Base-by-base conservation (phyloP, 768 basidiomycete species). In the Leucosporidium creatinivorum region DNA sequence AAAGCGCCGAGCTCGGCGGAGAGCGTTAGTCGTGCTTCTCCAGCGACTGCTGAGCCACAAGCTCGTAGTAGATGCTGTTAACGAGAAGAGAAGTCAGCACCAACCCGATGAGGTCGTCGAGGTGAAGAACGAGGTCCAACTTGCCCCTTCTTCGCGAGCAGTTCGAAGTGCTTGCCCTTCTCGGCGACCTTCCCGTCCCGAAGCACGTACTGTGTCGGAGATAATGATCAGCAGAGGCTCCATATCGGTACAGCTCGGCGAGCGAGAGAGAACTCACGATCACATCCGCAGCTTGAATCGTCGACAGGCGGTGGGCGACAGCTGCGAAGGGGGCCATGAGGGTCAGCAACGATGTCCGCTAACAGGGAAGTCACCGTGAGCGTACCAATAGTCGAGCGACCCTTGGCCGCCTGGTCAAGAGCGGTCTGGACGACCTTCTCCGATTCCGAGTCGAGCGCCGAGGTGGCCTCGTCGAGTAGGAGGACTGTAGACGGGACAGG, bases 371-470 rank as follows among this genome's bases (percentile, higher is more conserved):
- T n/a, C n/a, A n/a, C n/a, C n/a, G n/a, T n/a, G 30, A 2, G 15
- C 39, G 8, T 36, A 23, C 93, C 75, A 62, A 68, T 77, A 62
- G 93, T 96, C 10, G 93, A 94, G 65, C 94, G 84, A 50, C 93
- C 93, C 79, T 86, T 89, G 3, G 92, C 87, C 9, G 93, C 96
- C 75, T 86, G 84, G 78, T 98, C 96, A 33, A 98, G 83, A 5
- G 96, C 96, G 8, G 85, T 87, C 75, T 98, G 94, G 13, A 99
- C 96, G 60, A 98, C 87, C 78, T 90, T 91, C 79, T 96, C 93
- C 26, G 89, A 91, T 74, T 86, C 87, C 13, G 89, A 90, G 77
- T 94, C 93, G 36, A 96, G 83, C 1, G 93, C 91, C 52, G 89
- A 91, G 3, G 75, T 73, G 0, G 69, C 73, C 62, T 75, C 75